Percentiles rank a stretch among this genome's conserved stretches.
Conservation (phyloP, 352 stramenopile species). For the Pythium phragmiticola region DNA sequence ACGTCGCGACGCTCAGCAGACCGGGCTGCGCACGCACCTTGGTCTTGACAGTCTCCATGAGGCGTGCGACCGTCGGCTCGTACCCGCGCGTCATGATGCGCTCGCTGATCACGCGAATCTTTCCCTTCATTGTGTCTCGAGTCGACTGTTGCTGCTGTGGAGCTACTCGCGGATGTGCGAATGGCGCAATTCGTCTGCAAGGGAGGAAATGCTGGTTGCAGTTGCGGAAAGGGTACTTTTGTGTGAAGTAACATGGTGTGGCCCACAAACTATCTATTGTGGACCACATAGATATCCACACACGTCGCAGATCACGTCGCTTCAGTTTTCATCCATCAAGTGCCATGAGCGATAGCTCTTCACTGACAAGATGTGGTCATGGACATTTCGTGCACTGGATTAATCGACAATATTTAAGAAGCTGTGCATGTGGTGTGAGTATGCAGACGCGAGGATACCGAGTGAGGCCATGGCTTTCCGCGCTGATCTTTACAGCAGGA, state of each 20-base stretch:
- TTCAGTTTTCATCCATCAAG: constrained; percentile 10
- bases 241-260: constrained; percentile 25
- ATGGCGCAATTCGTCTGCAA: constrained; percentile 23
- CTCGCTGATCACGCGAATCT: constrained; percentile 70
- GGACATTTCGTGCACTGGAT: constrained; percentile 5
- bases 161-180: constrained; percentile 3
- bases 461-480: neutral
- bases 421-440: constrained; percentile 2
- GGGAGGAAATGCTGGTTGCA: constrained; percentile 9
- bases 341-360: neutral
- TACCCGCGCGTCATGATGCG: constrained; percentile 88
- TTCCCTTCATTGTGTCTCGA: constrained; percentile 16
- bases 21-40: constrained; percentile 77
- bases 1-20: constrained; percentile 75
- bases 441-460: neutral
- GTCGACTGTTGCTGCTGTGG: neutral
- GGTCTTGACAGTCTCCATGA: constrained; percentile 87
- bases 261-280: constrained; percentile 8
- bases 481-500: constrained; percentile 52
- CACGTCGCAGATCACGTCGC: constrained; percentile 23
- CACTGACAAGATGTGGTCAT: neutral
- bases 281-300: neutral
- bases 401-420: constrained; percentile 27
- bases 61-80: constrained; percentile 74
- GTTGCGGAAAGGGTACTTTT: constrained; percentile 24